These are phyloP conservation scores for Penicillium ochrochloron DNA, from an alignment of 495 filamentous ascomycete genomes.

Conservation along the genomic window DNA sequence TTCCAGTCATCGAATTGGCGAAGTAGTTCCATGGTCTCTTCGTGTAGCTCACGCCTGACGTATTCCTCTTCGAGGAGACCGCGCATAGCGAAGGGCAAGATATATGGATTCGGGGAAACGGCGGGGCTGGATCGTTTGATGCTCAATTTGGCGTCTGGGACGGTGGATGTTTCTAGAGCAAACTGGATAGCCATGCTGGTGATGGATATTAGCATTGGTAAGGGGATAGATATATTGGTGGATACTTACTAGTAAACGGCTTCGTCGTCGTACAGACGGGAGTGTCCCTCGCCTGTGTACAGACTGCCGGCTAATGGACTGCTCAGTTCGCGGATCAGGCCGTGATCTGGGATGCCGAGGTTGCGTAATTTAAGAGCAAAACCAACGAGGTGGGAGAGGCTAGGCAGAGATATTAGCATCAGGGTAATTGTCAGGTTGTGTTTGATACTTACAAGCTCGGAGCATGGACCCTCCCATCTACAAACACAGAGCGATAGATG, in stretches of 20 bases:
- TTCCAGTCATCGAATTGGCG: constrained; percentile 94
- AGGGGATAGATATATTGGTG: constrained; percentile 2
- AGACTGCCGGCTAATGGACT: constrained; percentile 87
- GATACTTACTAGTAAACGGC: constrained; percentile 80
- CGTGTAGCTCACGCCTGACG: constrained; percentile 76
- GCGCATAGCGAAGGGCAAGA: constrained; percentile 91
- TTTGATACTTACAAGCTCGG: constrained; percentile 74
- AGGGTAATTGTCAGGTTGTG: background rate
- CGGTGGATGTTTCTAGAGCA: constrained; percentile 78
- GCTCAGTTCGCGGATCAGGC: constrained; percentile 88
- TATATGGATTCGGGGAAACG: constrained; percentile 75
- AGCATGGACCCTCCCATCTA: constrained; percentile 89
- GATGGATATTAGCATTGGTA: constrained; percentile 25
- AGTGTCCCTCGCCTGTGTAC: constrained; percentile 92
- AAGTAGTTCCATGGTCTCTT: constrained; percentile 79
- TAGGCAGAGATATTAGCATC: constrained; percentile 31
- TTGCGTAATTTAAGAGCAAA: constrained; percentile 94
- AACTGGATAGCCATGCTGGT: constrained; percentile 78
- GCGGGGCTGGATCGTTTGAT: constrained; percentile 55
- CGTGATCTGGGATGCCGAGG: constrained; percentile 88
- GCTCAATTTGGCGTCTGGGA: constrained; percentile 57
- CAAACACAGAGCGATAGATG: constrained; percentile 90
- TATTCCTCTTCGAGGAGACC: constrained; percentile 91
- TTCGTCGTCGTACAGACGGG: constrained; percentile 86
- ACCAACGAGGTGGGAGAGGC: constrained; percentile 86